phyloP scores from a whole-genome alignment of 371 early-diverging fungal genomes.

The Rhizopus microsporus region DNA sequence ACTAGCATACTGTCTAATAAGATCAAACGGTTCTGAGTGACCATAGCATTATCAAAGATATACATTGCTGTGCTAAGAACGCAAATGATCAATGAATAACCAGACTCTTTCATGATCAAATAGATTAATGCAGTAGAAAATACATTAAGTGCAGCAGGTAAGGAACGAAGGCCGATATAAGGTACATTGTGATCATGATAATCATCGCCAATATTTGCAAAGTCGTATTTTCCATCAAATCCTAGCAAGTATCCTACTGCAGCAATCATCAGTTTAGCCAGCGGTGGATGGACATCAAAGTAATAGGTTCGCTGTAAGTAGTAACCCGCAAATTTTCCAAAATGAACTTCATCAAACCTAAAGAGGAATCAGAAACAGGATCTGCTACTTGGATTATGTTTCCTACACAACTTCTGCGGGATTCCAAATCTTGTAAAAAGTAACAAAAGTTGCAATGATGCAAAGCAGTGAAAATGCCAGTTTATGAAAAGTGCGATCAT shows the following conservation, averaged over 20 bases:
- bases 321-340: slow-evolving; percentile 98
- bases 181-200: slow-evolving; percentile 90
- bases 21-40: slow-evolving; percentile 91
- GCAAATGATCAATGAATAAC: slow-evolving; percentile 79
- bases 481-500: slow-evolving; percentile 10
- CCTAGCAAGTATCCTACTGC: slow-evolving; percentile 82
- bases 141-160: slow-evolving; percentile 84
- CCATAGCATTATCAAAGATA: slow-evolving; percentile 89
- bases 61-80: slow-evolving; percentile 77
- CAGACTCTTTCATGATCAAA: slow-evolving; percentile 84
- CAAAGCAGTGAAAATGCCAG: slow-evolving; percentile 13
- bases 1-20: slow-evolving; percentile 92
- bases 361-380: neutral
- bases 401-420: slow-evolving; percentile 76
- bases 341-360: slow-evolving; percentile 96
- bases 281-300: slow-evolving; percentile 99
- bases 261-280: slow-evolving; percentile 97
- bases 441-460: slow-evolving; percentile 21
- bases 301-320: slow-evolving; percentile 94
- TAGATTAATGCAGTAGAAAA: slow-evolving; percentile 79
- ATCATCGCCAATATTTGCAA: slow-evolving; percentile 91
- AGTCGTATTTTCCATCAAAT: slow-evolving; percentile 92
- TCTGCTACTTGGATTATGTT: slow-evolving; percentile 35
- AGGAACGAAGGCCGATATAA: slow-evolving; percentile 79
- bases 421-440: slow-evolving; percentile 56